Conservation (phyloP, 2,329 filamentous ascomycete genomes). For the Colletotrichum trifolii region DNA sequence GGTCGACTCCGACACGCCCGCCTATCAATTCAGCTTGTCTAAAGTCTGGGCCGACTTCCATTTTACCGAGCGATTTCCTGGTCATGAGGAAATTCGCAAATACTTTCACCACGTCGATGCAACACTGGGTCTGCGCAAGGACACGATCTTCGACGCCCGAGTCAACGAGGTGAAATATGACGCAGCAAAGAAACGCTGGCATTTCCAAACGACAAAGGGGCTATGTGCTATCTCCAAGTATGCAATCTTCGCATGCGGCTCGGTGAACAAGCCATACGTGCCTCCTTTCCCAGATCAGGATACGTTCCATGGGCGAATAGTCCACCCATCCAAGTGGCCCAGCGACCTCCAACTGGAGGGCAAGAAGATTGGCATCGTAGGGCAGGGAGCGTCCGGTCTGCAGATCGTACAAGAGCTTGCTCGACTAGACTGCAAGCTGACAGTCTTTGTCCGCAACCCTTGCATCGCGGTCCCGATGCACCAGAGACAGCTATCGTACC, state of each 20-base stretch:
- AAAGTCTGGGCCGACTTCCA: constrained; percentile 56
- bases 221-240: constrained; percentile 50
- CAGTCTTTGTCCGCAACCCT: constrained; percentile 67
- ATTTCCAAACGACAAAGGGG: constrained; percentile 54
- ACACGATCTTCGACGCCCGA: constrained; percentile 56
- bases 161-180: constrained; percentile 55
- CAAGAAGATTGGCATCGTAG: constrained; percentile 13
- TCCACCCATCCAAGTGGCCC: constrained; percentile 45
- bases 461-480: constrained; percentile 69
- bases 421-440: constrained; percentile 47
- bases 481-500: constrained; percentile 54
- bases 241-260: constrained; percentile 58
- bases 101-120: constrained; percentile 61
- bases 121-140: constrained; percentile 53
- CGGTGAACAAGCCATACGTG: constrained; percentile 55
- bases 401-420: constrained; percentile 36
- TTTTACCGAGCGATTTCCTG: constrained; percentile 54
- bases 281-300: constrained; percentile 47
- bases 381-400: constrained; percentile 1
- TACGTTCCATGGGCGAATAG: constrained; percentile 42
- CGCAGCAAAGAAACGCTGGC: constrained; percentile 51
- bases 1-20: constrained; percentile 48
- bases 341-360: constrained; percentile 4
- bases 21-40: constrained; percentile 49
- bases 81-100: constrained; percentile 49